Percentiles rank a stretch among this genome's conserved stretches.
Evolutionary conservation across 169 alveolate species (phyloP).

Genomic region (Plasmodium falciparum): DNA sequence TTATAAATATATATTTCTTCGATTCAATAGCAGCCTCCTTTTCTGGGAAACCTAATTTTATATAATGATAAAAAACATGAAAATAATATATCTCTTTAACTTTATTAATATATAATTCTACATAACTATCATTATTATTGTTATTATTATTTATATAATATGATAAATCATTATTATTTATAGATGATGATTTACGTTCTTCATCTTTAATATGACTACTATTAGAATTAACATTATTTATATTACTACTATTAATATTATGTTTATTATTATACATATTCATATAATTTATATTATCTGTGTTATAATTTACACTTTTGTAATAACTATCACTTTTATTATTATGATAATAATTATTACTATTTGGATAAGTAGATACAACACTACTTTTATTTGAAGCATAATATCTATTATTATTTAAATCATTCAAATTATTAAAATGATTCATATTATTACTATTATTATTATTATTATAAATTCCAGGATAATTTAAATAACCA

Average conservation of each 20-base stretch:
- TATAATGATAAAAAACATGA: conserved; percentile 74
- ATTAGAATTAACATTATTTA: neutral
- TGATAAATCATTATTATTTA: neutral
- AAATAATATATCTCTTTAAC: conserved; percentile 72
- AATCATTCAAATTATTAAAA: neutral
- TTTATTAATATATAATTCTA: conserved; percentile 63
- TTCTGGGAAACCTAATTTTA: conserved; percentile 72
- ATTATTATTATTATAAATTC: conserved; percentile 7
- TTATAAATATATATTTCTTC: conserved; percentile 61
- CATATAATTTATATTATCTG: conserved; percentile 4
- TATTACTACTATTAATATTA: neutral
- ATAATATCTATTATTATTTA: neutral
- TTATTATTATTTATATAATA: neutral
- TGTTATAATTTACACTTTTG: conserved; percentile 2
- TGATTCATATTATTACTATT: neutral
- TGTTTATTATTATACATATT: conserved; percentile 1
- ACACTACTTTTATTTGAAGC: neutral
- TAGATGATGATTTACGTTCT: neutral
- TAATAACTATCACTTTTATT: conserved; percentile 38
- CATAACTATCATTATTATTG: conserved; percentile 43
- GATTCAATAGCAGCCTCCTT: conserved; percentile 73
- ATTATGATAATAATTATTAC: conserved; percentile 11
- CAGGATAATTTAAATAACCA: conserved; percentile 16
- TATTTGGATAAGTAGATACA: neutral
- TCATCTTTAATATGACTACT: neutral